Evolutionary conservation across 805 yeast species (phyloP), one percentile per base, ranked within the genome.

Genomic region (Myxozyma lipomycoides): DNA sequence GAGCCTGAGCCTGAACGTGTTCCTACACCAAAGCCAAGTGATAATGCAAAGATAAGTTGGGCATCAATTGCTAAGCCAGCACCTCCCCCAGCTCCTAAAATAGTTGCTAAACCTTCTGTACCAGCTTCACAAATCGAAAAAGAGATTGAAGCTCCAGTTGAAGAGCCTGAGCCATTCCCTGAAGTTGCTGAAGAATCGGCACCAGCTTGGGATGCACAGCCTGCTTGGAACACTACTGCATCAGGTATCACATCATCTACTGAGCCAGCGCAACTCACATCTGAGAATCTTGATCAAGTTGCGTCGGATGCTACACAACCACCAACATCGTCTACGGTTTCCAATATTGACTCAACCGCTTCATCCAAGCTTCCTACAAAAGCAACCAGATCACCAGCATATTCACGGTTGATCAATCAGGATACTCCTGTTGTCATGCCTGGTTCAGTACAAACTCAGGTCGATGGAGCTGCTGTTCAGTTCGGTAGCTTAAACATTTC

Each of bases 401-500:
- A 61, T 56, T 68, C 69, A 57, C 67, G 72, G 46, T 62, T 68
- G 51, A 57, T 70, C 46, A 65, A 70, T 54, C 75, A 71, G 63
- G 73, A 73, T 28, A 72, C 69, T 15, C 71, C 78, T 28, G 78
- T 72, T 48, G 72, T 81, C 28, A 76, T 82, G 64, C 86, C 86
- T 56, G 70, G 72, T 39, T 67, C 76, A 35, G 70, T 77, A 40
- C 66, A 64, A 55, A 70, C 75, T 49, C 75, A 69, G 59, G 65
- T 74, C 46, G 71, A 70, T 62, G 68, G 76, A 43, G 76, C 78
- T 25, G 83, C 81, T 56, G 81, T 82, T 37, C 80, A 83, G 30
- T 81, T 82, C 61, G 86, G 86, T 49, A 78, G 83, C 10, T 70
- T 80, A 59, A 67, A 76, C 23, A 68, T 78, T 51, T 43, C 46